Conservation (phyloP, 2,329 filamentous ascomycete species). For the Cercospora nicotianae region DNA sequence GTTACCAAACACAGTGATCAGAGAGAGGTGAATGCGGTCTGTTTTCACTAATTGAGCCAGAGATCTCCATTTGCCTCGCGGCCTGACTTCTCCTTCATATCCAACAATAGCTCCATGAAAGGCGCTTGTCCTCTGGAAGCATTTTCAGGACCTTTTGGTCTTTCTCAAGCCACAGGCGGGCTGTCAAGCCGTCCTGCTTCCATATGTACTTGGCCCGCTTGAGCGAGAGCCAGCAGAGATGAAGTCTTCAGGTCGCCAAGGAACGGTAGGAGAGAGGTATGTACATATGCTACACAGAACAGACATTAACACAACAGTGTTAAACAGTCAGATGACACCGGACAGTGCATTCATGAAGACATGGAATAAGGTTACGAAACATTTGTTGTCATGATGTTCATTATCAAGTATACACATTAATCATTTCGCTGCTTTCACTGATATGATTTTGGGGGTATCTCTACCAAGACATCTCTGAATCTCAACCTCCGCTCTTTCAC, state of each 20-base stretch:
- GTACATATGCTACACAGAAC: neutral
- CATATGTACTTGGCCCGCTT: neutral
- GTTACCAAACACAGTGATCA: neutral
- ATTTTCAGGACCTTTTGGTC: neutral
- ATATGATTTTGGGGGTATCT: conserved; percentile 7
- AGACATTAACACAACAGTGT: neutral
- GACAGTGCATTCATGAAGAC: neutral
- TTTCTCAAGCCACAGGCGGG: neutral
- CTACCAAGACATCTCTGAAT: neutral
- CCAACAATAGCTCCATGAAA: neutral
- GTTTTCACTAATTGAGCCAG: neutral
- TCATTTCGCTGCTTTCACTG: neutral
- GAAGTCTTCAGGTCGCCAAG: neutral
- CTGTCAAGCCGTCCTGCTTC: neutral
- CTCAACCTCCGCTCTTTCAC: neutral
- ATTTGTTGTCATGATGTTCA: neutral
- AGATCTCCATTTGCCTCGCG: neutral
- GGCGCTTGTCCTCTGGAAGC: neutral
- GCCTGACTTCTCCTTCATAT: neutral
- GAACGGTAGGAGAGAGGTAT: neutral
- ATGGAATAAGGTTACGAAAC: neutral
- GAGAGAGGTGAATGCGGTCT: neutral
- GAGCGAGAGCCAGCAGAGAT: neutral
- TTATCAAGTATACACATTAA: conserved; percentile 5
- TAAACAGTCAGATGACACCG: neutral